Conservation (phyloP, 129 eudicot species). For the Smallanthus sonchifolius region DNA sequence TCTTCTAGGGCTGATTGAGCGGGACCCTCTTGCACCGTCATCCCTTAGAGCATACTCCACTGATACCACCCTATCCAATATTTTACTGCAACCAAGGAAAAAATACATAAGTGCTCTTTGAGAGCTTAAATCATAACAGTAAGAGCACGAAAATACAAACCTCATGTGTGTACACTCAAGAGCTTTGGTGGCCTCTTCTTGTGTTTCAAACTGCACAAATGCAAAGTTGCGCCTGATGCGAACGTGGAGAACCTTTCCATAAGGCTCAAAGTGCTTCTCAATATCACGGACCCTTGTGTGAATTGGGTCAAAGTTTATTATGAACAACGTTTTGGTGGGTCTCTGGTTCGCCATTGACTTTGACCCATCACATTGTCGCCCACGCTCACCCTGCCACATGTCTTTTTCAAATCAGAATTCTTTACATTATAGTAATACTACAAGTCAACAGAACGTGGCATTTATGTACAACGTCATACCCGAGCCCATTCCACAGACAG, state of each 20-base stretch:
- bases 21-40: conserved; percentile 72
- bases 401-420: not conserved
- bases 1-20: conserved; percentile 56
- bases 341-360: conserved; percentile 61
- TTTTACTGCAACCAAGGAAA: conserved; percentile 51
- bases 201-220: conserved; percentile 93
- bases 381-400: conserved; percentile 78
- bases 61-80: conserved; percentile 89
- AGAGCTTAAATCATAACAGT: not conserved
- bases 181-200: conserved; percentile 91
- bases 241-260: conserved; percentile 77
- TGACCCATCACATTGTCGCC: conserved; percentile 64
- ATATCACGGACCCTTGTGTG: conserved; percentile 60
- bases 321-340: conserved; percentile 88
- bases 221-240: conserved; percentile 93
- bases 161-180: conserved; percentile 91
- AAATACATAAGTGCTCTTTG: not conserved
- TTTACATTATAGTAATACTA: not conserved
- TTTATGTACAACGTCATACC: conserved; percentile 32
- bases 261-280: conserved; percentile 79
- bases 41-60: conserved; percentile 96
- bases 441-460: not conserved
- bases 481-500: conserved; percentile 93
- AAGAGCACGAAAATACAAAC: conserved; percentile 20
- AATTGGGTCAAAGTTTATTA: conserved; percentile 86